Base-by-base conservation (phyloP, 805 yeast species). In the Saccharomycopsis babjevae region DNA sequence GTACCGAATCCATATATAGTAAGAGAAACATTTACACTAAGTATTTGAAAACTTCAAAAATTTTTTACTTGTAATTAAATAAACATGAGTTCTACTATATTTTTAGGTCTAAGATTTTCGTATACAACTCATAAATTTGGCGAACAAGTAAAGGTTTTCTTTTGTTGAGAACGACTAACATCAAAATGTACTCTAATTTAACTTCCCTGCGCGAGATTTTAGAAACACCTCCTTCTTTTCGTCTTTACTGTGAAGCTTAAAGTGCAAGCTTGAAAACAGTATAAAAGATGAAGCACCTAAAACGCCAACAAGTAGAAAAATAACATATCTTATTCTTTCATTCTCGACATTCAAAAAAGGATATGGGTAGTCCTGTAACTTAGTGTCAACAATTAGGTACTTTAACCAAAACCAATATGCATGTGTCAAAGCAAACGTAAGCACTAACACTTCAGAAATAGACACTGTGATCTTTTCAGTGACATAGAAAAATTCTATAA, bases 361-460 rank as follows among this genome's bases (percentile, higher is more conserved):
- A 22, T 62, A 62, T n/a, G 65, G 65, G 43, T 61, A 64, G 16
- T 50, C 25, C 40, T 64, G 64, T 22, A 60, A 64, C 61, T 42
- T 40, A 2, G 28, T 34, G 6, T 39, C 22, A 36, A 60, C 62
- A 30, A 64, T 58, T 6, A 62, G 34, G 28, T 28, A 32, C 6
- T 59, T 50, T 20, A 64, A 39, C 64, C 64, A 64, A 18, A 56
- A 46, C 64, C 64, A 64, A 36, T 64, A 64, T 1, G 50, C 59
- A 32, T 28, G 43, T 16, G 64, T 36, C 10, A 60, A 40, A 1
- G 39, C 15, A 10, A 46, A 22, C 3, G 40, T 59, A 50, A 30
- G 50, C 15, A 46, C 25, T 11, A 46, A 18, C n/a, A 46, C 52
- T 5, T 46, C 52, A 5, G n/a, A 3, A 11, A 46, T 22, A 25